phyloP scores from a whole-genome alignment of 176 grass and related monocot genomes.

The Dactylis glomerata region DNA sequence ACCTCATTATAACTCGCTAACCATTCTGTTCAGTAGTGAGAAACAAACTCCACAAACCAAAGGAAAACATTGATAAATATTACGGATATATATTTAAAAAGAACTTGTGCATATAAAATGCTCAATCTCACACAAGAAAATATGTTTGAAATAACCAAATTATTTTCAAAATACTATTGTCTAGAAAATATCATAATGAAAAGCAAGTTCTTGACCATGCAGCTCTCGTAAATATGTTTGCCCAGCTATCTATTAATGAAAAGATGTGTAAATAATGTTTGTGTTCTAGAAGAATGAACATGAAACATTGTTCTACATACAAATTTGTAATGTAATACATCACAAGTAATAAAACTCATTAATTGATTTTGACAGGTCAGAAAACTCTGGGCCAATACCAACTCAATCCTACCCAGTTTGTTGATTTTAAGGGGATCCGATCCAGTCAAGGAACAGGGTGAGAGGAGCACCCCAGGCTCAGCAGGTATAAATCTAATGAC shows the following conservation, averaged over 20 bases:
- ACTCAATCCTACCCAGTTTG: background rate
- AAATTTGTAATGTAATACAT: background rate
- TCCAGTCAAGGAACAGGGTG: background rate
- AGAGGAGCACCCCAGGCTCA: background rate
- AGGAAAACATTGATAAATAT: background rate
- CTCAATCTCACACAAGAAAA: background rate
- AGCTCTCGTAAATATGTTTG: background rate
- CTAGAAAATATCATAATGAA: conserved; percentile 2
- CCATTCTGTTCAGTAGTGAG: background rate
- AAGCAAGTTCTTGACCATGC: background rate
- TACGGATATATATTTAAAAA: background rate
- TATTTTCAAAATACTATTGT: background rate
- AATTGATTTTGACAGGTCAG: background rate
- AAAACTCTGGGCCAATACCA: background rate
- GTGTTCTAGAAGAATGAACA: background rate
- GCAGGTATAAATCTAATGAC: background rate
- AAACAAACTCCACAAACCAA: background rate
- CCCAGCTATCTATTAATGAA: background rate
- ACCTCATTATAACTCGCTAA: background rate
- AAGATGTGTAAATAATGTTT: background rate
- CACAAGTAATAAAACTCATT: background rate
- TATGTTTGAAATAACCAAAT: background rate
- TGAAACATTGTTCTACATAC: background rate
- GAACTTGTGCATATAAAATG: background rate
- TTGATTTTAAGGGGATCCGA: background rate